Evolutionary conservation across 2,329 filamentous ascomycete species (phyloP), one percentile per base, ranked within the genome.

Genomic region (Diaporthe eres): DNA sequence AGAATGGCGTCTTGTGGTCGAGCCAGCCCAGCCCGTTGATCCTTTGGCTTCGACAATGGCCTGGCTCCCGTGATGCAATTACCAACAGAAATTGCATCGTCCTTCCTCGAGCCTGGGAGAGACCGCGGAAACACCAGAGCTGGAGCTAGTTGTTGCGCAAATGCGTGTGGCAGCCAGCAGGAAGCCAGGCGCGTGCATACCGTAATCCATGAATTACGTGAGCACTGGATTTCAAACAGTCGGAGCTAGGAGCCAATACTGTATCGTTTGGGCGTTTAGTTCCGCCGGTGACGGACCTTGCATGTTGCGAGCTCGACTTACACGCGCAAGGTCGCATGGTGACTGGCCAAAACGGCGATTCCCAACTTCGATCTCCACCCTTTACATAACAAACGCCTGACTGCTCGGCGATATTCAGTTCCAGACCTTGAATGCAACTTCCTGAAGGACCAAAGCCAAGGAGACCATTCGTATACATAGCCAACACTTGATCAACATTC

Each of bases 351-450:
- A 28, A 53, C 22, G 6, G 47, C 3, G 5, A 53, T 1, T 39
- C 19, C 19, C 31, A 53, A 17, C 25, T 53, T 25, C 12, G 10
- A 37, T 39, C 47, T 39, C 65, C 65, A 68, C 65, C 39, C 4
- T 68, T 68, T 68, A 53, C 65, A 25, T 39, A 68, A 68, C 47
- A 68, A 68, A 53, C 65, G 65, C 65, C 65, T 53, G 65, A 68
- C 47, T 37, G 57, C 34, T 68, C 57, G 65, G 44, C 47, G 31
- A 53, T 53, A 28, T 39, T 8, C 34, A 68, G 8, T 53, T 53
- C 65, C 31, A 53, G 22, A 17, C 34, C 31, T 19, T 39, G 31
- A 7, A 28, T 31, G 13, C 65, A 53, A 4, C 31, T 28, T 68
- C 31, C 65, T 53, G 47, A 25, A 53, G 63, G 63, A 68, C 44